These are phyloP conservation scores for Taiwanofungus camphoratus DNA, from an alignment of 1,284 basidiomycete genomes.

Conservation along the genomic window DNA sequence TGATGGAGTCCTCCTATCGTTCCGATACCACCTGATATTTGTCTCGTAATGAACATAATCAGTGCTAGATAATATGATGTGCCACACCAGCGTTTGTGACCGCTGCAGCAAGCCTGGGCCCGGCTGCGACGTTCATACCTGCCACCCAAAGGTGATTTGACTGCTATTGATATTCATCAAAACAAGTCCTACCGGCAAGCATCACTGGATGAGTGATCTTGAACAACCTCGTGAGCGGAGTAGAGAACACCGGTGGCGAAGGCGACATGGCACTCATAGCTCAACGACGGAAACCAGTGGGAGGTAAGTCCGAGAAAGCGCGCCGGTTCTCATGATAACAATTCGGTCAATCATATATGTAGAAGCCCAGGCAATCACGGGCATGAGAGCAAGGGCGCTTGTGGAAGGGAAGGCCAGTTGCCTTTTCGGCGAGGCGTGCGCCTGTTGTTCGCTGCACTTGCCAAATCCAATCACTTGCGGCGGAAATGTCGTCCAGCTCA, in stretches of 20 bases:
- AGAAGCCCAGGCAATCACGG: no score
- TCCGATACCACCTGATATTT: slow-evolving; percentile 61
- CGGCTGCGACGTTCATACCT: slow-evolving; percentile 85
- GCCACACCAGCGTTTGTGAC: slow-evolving; percentile 66
- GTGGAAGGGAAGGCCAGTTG: no score
- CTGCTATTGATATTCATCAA: no score
- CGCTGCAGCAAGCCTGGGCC: slow-evolving; percentile 71
- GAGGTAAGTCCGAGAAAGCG: no score
- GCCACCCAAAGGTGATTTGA: not conserved
- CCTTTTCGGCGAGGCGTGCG: no score
- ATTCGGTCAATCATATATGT: no score
- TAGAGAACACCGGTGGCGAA: slow-evolving; percentile 45
- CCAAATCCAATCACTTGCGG: no score
- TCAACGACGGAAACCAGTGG: no score
- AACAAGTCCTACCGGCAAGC: slow-evolving; percentile 46
- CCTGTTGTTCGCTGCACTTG: no score
- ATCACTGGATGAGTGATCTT: slow-evolving; percentile 80
- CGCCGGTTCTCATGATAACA: no score
- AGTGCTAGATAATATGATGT: not conserved
- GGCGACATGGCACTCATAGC: slow-evolving; percentile 76
- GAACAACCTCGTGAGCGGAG: slow-evolving; percentile 65
- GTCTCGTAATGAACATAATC: not conserved
- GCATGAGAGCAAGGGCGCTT: no score
- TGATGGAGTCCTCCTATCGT: slow-evolving; percentile 79
- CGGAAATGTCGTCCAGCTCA: no score